Evolutionary conservation across 805 yeast species (phyloP).

Genomic region (Starmerella bacillaris): DNA sequence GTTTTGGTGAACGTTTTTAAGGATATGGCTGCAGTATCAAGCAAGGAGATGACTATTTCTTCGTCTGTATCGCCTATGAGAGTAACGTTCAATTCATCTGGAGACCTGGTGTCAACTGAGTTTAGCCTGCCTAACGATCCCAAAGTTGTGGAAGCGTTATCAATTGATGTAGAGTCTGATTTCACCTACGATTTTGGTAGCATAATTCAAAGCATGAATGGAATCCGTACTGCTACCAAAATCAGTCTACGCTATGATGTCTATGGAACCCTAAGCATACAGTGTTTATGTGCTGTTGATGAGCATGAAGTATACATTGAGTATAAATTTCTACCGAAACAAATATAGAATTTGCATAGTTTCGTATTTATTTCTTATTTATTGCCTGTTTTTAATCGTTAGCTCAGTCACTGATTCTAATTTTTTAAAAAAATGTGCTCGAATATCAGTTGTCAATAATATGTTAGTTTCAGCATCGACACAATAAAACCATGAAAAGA

Average conservation of each 20-base stretch:
- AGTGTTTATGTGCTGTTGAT: constrained; percentile 26
- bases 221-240: constrained; percentile 33
- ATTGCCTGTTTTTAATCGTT: no score
- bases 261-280: constrained; percentile 32
- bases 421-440: no score
- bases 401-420: no score
- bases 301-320: constrained; percentile 20
- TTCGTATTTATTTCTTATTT: no score
- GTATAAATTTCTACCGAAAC: constrained; percentile 17
- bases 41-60: constrained; percentile 8
- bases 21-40: constrained; percentile 37
- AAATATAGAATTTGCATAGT: no score
- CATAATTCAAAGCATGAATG: constrained; percentile 32
- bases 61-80: constrained; percentile 20
- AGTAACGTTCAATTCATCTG: constrained; percentile 43
- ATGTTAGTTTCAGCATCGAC: no score
- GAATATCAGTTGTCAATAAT: no score
- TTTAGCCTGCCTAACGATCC: constrained; percentile 46
- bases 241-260: constrained; percentile 39
- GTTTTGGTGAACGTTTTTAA: constrained; percentile 36
- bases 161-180: constrained; percentile 22
- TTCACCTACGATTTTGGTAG: constrained; percentile 30
- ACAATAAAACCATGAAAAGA: no score
- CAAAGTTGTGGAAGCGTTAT: constrained; percentile 42
- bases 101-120: constrained; percentile 58